These are phyloP conservation scores for Leucosporidium creatinivorum DNA, from an alignment of 768 basidiomycete species.

Conservation along the genomic window DNA sequence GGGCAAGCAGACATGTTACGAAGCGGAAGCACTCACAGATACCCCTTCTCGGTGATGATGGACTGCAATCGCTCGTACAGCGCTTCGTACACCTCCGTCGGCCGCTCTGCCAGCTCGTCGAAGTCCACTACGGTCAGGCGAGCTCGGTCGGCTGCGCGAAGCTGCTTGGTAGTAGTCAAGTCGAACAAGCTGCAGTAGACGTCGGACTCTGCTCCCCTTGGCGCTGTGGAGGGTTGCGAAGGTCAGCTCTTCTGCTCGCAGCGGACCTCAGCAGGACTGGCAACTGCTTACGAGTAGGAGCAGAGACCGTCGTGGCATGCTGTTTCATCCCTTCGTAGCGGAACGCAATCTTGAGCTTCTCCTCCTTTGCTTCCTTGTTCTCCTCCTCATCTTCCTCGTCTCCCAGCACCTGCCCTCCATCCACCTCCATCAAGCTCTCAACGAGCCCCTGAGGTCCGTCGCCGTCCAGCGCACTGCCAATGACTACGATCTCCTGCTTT, in stretches of 20 bases:
- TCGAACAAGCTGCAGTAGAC: constrained; percentile 67
- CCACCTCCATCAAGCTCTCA: constrained; percentile 62
- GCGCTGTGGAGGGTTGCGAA: not conserved
- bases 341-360: constrained; percentile 92
- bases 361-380: constrained; percentile 40
- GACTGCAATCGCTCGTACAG: constrained; percentile 15
- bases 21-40: not conserved
- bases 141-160: constrained; percentile 49
- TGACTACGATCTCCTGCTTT: constrained; percentile 61
- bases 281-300: constrained; percentile 1
- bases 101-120: constrained; percentile 8
- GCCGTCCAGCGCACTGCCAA: constrained; percentile 47
- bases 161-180: constrained; percentile 58
- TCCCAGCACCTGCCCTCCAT: constrained; percentile 39
- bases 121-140: constrained; percentile 44
- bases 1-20: not conserved
- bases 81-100: constrained; percentile 1
- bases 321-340: constrained; percentile 88
- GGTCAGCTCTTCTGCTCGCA: not conserved
- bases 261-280: not conserved
- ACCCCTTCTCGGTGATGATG: constrained; percentile 10
- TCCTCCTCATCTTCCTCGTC: constrained; percentile 41
- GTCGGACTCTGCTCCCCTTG: constrained; percentile 48
- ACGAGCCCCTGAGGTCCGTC: constrained; percentile 53
- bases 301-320: constrained; percentile 70